These are phyloP conservation scores for Talaromyces proteolyticus DNA, from an alignment of 495 filamentous ascomycete genomes.

Conservation along the genomic window DNA sequence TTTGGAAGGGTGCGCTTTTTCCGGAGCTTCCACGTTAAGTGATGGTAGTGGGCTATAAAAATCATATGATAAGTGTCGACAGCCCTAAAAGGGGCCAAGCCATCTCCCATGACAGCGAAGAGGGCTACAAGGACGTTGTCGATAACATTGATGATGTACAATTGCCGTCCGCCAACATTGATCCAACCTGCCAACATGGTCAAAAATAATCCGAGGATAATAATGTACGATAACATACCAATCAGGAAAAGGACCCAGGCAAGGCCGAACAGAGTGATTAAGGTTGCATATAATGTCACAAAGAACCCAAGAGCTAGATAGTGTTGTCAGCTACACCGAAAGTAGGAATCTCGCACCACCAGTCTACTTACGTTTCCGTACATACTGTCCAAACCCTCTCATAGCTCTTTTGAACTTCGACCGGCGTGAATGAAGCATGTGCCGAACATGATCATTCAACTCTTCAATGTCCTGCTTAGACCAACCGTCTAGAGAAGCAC, in stretches of 20 bases:
- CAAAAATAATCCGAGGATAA: too few species aligned
- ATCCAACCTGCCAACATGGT: slow-evolving; percentile 67
- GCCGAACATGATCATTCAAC: slow-evolving; percentile 74
- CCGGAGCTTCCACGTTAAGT: slow-evolving; percentile 66
- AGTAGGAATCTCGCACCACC: neutral
- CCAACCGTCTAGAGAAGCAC: slow-evolving; percentile 63
- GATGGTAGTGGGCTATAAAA: slow-evolving; percentile 61
- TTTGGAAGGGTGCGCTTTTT: slow-evolving; percentile 54
- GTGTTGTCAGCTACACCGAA: slow-evolving; percentile 7
- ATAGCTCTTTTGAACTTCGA: slow-evolving; percentile 69
- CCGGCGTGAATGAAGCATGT: slow-evolving; percentile 72
- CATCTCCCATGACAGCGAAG: slow-evolving; percentile 73
- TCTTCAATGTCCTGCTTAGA: slow-evolving; percentile 59
- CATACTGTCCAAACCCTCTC: slow-evolving; percentile 71
- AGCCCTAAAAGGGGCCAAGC: slow-evolving; percentile 67
- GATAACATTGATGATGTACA: slow-evolving; percentile 67
- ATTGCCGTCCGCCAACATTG: slow-evolving; percentile 65
- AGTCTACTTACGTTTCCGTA: slow-evolving; percentile 49
- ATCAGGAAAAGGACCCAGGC: slow-evolving; percentile 84
- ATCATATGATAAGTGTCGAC: slow-evolving; percentile 81
- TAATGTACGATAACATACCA: slow-evolving; percentile 24
- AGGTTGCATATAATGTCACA: slow-evolving; percentile 70
- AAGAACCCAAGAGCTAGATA: slow-evolving; percentile 59
- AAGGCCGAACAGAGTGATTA: slow-evolving; percentile 75
- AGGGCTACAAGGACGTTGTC: slow-evolving; percentile 73